Evolutionary conservation across 148 eudicot genomes (phyloP).

Genomic region (Heliamphora exappendiculata): DNA sequence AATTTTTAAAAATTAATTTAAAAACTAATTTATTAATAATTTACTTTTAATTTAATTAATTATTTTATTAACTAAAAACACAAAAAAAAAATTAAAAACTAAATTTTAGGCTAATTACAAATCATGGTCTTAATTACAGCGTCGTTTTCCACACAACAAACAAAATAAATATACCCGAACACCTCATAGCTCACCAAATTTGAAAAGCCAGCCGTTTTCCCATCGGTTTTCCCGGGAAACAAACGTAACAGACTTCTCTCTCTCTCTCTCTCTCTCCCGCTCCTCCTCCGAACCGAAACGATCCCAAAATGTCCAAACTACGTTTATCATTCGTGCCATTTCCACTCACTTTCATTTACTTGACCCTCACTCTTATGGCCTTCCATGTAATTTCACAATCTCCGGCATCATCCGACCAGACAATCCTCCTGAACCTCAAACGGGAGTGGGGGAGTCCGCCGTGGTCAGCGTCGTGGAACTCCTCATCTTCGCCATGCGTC

Average conservation of each 20-base stretch:
- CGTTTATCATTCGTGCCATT: not conserved
- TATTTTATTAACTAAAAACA: too few species aligned
- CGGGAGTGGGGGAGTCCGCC: slow-evolving; percentile 41
- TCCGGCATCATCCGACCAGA: slow-evolving; percentile 28
- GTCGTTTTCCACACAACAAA: not conserved
- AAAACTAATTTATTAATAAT: too few species aligned
- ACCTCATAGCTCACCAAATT: not conserved
- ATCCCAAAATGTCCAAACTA: not conserved
- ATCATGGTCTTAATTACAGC: not conserved
- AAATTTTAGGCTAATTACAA: too few species aligned
- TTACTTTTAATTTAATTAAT: too few species aligned
- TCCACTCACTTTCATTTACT: slow-evolving; percentile 9
- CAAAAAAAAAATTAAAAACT: too few species aligned
- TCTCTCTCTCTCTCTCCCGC: not conserved
- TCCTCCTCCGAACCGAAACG: not conserved
- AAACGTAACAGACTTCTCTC: not conserved
- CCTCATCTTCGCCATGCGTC: slow-evolving; percentile 42
- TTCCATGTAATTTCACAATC: slow-evolving; percentile 49
- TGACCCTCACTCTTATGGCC: slow-evolving; percentile 34
- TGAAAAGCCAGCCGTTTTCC: not conserved
- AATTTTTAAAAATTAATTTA: too few species aligned
- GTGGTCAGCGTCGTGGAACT: slow-evolving; percentile 37
- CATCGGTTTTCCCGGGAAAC: not conserved
- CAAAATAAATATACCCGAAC: not conserved
- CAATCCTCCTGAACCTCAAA: slow-evolving; percentile 44